Evolutionary conservation across 2,329 filamentous ascomycete species (phyloP).

Genomic region (Hypoxylon sp.): DNA sequence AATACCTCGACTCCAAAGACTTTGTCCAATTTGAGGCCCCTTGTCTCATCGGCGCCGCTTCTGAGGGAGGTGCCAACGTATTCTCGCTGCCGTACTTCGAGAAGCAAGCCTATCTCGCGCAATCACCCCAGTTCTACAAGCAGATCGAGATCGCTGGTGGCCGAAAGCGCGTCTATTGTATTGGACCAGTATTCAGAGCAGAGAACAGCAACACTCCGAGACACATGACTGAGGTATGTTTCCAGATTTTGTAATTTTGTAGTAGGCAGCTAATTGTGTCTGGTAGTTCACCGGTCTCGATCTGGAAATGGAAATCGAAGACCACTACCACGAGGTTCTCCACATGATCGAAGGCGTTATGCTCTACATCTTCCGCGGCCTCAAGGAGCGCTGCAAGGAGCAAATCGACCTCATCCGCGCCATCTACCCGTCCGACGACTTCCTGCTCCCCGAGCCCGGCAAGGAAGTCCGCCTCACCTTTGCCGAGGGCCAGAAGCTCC

Average conservation of each 20-base stretch:
- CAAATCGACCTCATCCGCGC: slow-evolving; percentile 79
- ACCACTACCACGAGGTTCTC: slow-evolving; percentile 81
- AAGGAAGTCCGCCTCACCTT: slow-evolving; percentile 83
- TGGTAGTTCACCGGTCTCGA: slow-evolving; percentile 84
- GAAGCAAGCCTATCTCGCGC: slow-evolving; percentile 81
- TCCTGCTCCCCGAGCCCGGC: slow-evolving; percentile 79
- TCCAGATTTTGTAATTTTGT: not conserved
- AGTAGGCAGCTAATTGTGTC: slow-evolving; percentile 17
- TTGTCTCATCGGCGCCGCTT: slow-evolving; percentile 88
- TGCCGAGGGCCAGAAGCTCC: slow-evolving; percentile 80
- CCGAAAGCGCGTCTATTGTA: slow-evolving; percentile 81
- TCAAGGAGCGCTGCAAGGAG: slow-evolving; percentile 73
- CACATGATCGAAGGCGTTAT: slow-evolving; percentile 79
- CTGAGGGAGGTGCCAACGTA: slow-evolving; percentile 92
- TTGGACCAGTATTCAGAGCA: slow-evolving; percentile 86
- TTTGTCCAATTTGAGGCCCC: slow-evolving; percentile 91
- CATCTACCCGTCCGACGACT: slow-evolving; percentile 81
- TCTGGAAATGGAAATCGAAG: slow-evolving; percentile 89
- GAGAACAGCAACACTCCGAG: slow-evolving; percentile 87
- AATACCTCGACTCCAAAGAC: slow-evolving; percentile 80
- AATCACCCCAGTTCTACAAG: slow-evolving; percentile 89
- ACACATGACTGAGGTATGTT: slow-evolving; percentile 79
- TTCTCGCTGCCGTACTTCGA: slow-evolving; percentile 93
- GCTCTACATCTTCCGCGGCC: slow-evolving; percentile 82
- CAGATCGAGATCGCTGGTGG: slow-evolving; percentile 86